Conservation (phyloP, 2,329 filamentous ascomycete genomes). For the Scytalidium lignicola region DNA sequence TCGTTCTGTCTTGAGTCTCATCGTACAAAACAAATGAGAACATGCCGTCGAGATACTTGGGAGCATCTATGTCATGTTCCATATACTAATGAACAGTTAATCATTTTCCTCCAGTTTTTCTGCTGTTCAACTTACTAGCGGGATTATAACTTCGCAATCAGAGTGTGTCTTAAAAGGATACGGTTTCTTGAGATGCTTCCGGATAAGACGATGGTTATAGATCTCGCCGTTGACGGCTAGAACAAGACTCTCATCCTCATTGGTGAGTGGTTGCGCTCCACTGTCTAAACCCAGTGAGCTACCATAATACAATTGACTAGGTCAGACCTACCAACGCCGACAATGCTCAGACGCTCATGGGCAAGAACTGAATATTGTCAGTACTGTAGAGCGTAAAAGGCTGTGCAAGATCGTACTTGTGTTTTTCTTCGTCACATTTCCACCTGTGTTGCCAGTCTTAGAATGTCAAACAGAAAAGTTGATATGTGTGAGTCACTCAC, state of each 20-base stretch:
- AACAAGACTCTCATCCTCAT: slow-evolving; percentile 79
- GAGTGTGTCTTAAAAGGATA: slow-evolving; percentile 99
- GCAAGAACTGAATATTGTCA: slow-evolving; percentile 64
- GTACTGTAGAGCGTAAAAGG: slow-evolving; percentile 1
- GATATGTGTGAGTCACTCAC: slow-evolving; percentile 50
- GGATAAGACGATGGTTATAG: slow-evolving; percentile 96
- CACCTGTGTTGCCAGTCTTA: slow-evolving; percentile 53
- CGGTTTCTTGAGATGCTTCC: slow-evolving; percentile 75
- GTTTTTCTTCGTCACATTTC: slow-evolving; percentile 82
- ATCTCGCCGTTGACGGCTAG: slow-evolving; percentile 99
- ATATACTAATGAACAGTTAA: slow-evolving; percentile 59
- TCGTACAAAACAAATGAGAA: slow-evolving; percentile 99
- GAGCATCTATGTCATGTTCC: slow-evolving; percentile 86
- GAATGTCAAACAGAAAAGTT: not conserved
- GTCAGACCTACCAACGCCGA: slow-evolving; percentile 75
- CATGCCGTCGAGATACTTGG: slow-evolving; percentile 96
- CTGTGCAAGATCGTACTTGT: slow-evolving; percentile 64
- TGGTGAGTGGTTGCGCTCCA: slow-evolving; percentile 92
- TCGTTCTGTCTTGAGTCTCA: slow-evolving; percentile 84
- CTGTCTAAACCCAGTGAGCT: slow-evolving; percentile 57
- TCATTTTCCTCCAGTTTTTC: slow-evolving; percentile 1
- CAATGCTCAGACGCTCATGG: slow-evolving; percentile 96
- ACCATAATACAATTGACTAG: slow-evolving; percentile 3
- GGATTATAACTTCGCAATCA: slow-evolving; percentile 98
- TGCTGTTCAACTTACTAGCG: slow-evolving; percentile 59